A percentile compares a stretch with the other conserved stretches of the same genome.
These are phyloP conservation scores for Agastache rugosa DNA, from an alignment of 257 asterid species.

Conservation along the genomic window DNA sequence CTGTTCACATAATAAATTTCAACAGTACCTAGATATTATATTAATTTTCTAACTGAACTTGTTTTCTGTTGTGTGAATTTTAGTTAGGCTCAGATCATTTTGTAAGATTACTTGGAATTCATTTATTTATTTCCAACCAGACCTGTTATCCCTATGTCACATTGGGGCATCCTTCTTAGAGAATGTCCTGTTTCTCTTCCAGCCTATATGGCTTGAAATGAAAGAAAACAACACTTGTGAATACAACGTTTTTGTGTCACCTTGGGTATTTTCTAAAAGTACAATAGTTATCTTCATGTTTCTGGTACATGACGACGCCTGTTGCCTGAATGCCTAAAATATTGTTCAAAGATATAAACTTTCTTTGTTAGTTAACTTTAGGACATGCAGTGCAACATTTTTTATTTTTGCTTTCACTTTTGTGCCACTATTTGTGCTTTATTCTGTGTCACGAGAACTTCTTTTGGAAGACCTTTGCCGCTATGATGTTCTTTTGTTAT, in stretches of 20 bases:
- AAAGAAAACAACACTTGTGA: background rate
- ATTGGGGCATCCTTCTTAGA: background rate
- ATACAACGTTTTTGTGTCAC: background rate
- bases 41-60: background rate
- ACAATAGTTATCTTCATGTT: background rate
- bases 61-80: background rate
- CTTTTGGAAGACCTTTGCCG: too few relatives aligned
- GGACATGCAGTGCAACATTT: too few relatives aligned
- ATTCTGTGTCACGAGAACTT: too few relatives aligned
- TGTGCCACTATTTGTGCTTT: too few relatives aligned
- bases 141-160: background rate
- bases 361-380: too few relatives aligned
- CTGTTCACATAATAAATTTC: background rate
- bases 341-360: too few relatives aligned
- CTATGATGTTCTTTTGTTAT: too few relatives aligned
- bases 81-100: background rate
- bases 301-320: background rate
- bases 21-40: background rate
- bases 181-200: background rate
- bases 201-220: conserved; percentile 10
- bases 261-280: background rate
- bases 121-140: background rate
- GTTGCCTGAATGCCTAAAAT: background rate
- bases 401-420: too few relatives aligned
- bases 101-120: conserved; percentile 7